Percentiles rank a stretch among this genome's conserved stretches.
These are phyloP conservation scores for Taphrina pruni DNA, from an alignment of 1,139 yeast genomes.

Conservation along the genomic window DNA sequence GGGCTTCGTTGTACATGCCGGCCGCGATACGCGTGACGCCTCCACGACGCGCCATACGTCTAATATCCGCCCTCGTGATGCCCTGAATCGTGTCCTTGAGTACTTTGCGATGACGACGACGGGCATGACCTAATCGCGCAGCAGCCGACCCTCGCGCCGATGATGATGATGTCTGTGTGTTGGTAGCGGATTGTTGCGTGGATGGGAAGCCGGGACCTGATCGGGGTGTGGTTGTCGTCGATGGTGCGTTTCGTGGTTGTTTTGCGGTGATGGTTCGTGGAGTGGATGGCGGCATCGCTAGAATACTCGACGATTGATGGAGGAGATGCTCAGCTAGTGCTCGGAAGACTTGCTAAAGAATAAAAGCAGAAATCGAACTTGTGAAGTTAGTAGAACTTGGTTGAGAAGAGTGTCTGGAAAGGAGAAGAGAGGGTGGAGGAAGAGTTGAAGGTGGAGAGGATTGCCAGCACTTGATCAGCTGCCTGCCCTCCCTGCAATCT, in stretches of 20 bases:
- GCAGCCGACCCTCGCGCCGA: not conserved
- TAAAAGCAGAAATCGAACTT: no score
- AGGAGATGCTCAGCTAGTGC: no score
- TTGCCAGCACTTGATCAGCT: no score
- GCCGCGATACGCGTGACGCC: constrained; percentile 51
- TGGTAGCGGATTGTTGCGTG: no score
- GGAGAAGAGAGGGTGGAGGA: no score
- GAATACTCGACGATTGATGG: no score
- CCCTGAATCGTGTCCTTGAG: constrained; percentile 51
- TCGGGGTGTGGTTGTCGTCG: not conserved
- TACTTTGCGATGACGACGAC: constrained; percentile 50
- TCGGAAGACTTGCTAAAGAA: no score
- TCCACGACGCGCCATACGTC: constrained; percentile 51
- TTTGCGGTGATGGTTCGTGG: constrained; percentile 4
- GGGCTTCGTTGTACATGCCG: constrained; percentile 50
- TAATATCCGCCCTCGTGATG: constrained; percentile 50
- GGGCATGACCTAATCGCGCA: not conserved
- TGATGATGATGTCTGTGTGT: not conserved
- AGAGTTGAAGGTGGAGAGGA: no score
- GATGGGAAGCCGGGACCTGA: not conserved
- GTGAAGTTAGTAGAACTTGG: no score
- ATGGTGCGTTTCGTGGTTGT: not conserved
- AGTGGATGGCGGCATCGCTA: constrained; percentile 2
- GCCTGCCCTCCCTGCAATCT: no score
- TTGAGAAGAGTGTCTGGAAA: no score